Base-by-base conservation (phyloP, 352 stramenopile species). In the Phytopythium kandeliae region DNA sequence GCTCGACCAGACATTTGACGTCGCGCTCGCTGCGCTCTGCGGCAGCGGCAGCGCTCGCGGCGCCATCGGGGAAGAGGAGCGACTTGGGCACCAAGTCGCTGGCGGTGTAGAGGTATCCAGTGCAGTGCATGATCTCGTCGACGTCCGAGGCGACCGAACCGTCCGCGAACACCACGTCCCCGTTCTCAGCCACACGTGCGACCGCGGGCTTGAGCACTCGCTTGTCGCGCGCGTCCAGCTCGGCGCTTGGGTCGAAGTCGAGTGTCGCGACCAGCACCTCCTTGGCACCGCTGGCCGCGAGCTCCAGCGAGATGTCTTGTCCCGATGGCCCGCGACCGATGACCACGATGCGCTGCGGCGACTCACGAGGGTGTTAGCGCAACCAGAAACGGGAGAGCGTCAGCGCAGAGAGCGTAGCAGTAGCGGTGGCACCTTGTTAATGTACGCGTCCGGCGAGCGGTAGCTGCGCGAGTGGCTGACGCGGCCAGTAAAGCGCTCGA, bases 51-150 rank as follows among this genome's bases (percentile, higher is more conserved):
- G 48, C 35, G n/a, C 15, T 19, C 28, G 28, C 37, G 28, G 34
- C 41, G 3, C 42, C 42, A 13, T 38, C 54, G 4, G 69, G 71
- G 42, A 84, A 89, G 35, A 89, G 58, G n/a, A 87, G 44, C 12
- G 67, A 52, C 0, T 51, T 48, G 6, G 75, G 78, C 0, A 81
- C 56, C 8, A 92, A 48, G 8, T 79, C 58, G 33, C 71, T 80
- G 24, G 73, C 69, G 0, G 71, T 67, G 58, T 92, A 92, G 47
- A 76, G 46, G 47, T 92, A 92, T 12, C 81, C 81, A 3, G 78
- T 90, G 60, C 77, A 89, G 51, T 78, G 76, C 67, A 92, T 90
- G 52, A 92, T 68, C 59, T 89, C 81, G 48, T 92, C 74, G 19
- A 72, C 69, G 0, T 77, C 56, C 24, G 34, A 54, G 34, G 84